Percentiles rank a stretch among this genome's conserved stretches.
phyloP scores from a whole-genome alignment of 805 yeast genomes.

The Candida patagonica region DNA sequence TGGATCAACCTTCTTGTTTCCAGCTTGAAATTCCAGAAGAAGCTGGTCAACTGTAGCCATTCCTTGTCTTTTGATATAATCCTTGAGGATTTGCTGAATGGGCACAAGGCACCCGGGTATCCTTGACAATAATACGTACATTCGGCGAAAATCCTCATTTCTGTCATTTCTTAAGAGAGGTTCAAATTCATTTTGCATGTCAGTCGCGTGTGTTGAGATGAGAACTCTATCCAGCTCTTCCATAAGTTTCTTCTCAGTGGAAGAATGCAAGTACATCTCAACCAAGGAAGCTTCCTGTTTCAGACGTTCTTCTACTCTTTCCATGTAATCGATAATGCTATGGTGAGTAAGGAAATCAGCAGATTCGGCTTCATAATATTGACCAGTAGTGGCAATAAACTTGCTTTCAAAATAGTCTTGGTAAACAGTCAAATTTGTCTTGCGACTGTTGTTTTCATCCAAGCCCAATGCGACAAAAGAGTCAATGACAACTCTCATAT shows the following conservation, averaged over 20 bases:
- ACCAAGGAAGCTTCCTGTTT: conserved; percentile 76
- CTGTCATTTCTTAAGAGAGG: conserved; percentile 65
- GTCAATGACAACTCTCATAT: conserved; percentile 64
- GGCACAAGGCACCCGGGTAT: conserved; percentile 75
- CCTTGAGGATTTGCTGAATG: conserved; percentile 61
- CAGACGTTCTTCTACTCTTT: conserved; percentile 72
- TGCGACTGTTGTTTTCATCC: conserved; percentile 81
- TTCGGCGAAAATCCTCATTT: conserved; percentile 62
- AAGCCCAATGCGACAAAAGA: conserved; percentile 87
- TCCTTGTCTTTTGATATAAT: conserved; percentile 62
- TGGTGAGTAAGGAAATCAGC: conserved; percentile 54
- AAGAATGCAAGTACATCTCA: conserved; percentile 72
- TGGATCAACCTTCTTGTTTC: conserved; percentile 45
- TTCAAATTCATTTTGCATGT: conserved; percentile 68
- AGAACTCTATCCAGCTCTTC: conserved; percentile 68
- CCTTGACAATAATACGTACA: conserved; percentile 66
- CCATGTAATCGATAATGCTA: conserved; percentile 85
- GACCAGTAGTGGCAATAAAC: conserved; percentile 50
- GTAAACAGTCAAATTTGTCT: conserved; percentile 74
- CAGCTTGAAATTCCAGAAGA: conserved; percentile 27
- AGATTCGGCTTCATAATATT: conserved; percentile 62
- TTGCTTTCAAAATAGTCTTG: conserved; percentile 66
- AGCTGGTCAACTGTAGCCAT: conserved; percentile 49
- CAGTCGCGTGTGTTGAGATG: conserved; percentile 68
- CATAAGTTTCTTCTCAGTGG: conserved; percentile 68